Conservation (phyloP, 345 rosid species). For the Gossypium sturtianum region DNA sequence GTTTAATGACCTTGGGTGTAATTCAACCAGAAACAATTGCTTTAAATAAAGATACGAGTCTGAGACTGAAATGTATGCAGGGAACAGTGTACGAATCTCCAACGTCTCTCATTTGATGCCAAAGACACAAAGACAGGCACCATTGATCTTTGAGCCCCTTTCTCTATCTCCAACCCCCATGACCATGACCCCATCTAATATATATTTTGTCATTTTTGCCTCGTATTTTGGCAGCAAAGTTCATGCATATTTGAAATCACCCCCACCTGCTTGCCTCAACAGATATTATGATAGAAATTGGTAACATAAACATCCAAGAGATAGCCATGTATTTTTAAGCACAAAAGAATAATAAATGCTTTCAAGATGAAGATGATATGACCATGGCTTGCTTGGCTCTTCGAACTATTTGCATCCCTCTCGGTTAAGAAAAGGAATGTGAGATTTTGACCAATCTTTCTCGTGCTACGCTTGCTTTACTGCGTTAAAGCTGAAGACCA, state of each 20-base stretch:
- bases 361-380: not conserved
- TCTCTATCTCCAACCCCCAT: not conserved
- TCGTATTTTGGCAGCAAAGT: not conserved
- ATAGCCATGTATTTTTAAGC: not conserved
- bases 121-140: not conserved
- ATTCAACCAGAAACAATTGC: too few species aligned
- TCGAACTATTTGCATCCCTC: too few species aligned
- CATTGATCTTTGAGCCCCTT: not conserved
- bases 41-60: not conserved
- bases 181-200: not conserved
- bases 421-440: too few species aligned
- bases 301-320: too few species aligned
- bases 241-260: not conserved
- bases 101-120: conserved; percentile 15
- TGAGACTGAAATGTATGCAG: not conserved
- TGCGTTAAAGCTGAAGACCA: too few species aligned
- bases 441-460: too few species aligned
- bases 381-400: too few species aligned
- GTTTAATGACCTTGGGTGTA: too few species aligned
- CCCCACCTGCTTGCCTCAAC: too few species aligned
- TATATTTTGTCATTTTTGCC: not conserved
- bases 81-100: conserved; percentile 9
- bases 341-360: not conserved
- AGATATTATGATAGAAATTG: too few species aligned
- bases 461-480: too few species aligned